Base-by-base conservation (phyloP, 2,329 filamentous ascomycete species). In the Microsporum audouinii region DNA sequence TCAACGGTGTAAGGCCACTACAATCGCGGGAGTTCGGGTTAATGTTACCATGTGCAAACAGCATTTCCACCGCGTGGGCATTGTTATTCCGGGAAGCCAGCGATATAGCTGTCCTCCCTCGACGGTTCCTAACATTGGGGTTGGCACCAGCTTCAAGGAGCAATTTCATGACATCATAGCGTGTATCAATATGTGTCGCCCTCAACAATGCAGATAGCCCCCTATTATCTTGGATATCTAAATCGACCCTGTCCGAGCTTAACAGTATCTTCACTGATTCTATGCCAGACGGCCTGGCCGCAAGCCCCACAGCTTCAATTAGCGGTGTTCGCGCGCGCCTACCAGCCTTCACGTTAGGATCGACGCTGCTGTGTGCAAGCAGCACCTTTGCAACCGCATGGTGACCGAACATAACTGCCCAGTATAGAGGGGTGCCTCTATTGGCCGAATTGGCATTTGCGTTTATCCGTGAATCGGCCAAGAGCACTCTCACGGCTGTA, bases 381-480 rank as follows among this genome's bases (percentile, higher is more conserved):
- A 47, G 27, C 23, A 29, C 8, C 27, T 12, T 47, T 10, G 10
- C n/a, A 29, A 47, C 43, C n/a, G 8, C 58, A 36, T 51, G 17
- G 6, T 55, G 58, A 5, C 33, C 47, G 7, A 12, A 5, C 23
- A 38, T 3, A 5, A 49, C 61, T 7, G 63, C 61, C 12, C 31
- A n/a, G 39, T 51, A 33, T 36, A 60, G 27, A 3, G 58, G 29
- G 56, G 61, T 62, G 31, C 43, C 39, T 31, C 60, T 47, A 27
- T 10, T n/a, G 5, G 0, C 10, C 14, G 47, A 29, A 31, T 73
- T 73, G 8, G 72, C 69, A 0, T 70, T 64, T 5, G 68, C 60
- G 0, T 66, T 59, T 56, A 72, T 70, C 36, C 72, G 63, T 58
- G 73, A 29, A 34, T 34, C 12, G 5, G 23, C 58, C 12, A 60